A percentile compares a stretch with the other conserved stretches of the same genome.
phyloP scores from a whole-genome alignment of 2,329 filamentous ascomycete genomes.

The Trichoderma sp. region DNA sequence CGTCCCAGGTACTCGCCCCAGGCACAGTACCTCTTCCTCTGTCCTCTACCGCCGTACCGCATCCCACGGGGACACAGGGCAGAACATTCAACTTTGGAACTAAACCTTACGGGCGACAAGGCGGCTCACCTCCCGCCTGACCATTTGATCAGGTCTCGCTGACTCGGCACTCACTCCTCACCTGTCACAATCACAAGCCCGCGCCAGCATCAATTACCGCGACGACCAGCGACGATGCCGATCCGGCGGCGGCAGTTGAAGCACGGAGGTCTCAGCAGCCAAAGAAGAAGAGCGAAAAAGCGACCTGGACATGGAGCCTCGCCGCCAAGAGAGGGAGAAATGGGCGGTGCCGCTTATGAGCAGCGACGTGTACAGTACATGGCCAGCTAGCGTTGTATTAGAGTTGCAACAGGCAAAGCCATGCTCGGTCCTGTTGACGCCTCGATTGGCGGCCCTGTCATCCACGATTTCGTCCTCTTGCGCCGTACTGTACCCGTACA shows the following conservation, averaged over 20 bases:
- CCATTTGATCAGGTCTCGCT: neutral
- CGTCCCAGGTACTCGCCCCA: too few relatives aligned
- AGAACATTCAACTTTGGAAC: neutral
- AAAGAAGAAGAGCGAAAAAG: neutral
- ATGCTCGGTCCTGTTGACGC: neutral
- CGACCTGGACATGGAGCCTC: neutral
- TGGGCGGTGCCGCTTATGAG: neutral
- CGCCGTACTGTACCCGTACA: neutral
- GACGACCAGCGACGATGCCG: neutral
- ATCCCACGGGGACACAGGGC: neutral
- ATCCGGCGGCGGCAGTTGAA: neutral
- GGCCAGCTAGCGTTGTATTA: conserved; percentile 1
- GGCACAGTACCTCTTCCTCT: too few relatives aligned
- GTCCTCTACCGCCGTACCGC: too few relatives aligned
- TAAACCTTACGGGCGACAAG: neutral
- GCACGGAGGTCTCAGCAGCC: neutral
- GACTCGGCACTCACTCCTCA: neutral
- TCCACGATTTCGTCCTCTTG: neutral
- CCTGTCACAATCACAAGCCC: neutral
- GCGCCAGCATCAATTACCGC: neutral
- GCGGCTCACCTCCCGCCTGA: neutral
- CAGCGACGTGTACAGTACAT: neutral
- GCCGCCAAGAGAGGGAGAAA: neutral
- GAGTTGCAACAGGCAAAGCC: conserved; percentile 8
- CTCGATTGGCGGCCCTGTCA: neutral